Conservation (phyloP, 2,329 filamentous ascomycete genomes). For the Stachybotrys chartarum region DNA sequence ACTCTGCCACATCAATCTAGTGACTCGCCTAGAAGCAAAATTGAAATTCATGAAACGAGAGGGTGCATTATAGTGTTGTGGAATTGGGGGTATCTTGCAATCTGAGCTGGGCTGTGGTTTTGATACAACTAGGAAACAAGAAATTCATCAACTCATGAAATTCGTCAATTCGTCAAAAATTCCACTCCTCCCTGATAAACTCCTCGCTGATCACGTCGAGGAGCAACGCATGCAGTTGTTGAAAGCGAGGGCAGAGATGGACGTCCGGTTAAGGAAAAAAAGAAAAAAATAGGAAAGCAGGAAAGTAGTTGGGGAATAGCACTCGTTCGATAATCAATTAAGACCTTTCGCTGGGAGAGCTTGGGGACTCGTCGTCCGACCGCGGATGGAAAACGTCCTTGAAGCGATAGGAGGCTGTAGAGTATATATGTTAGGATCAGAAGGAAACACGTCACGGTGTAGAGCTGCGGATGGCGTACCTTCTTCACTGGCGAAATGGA, state of each 20-base stretch:
- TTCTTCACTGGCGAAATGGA: conserved; percentile 38
- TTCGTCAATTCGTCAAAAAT: conserved; percentile 7
- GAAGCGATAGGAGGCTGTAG: conserved; percentile 24
- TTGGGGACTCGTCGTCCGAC: conserved; percentile 7
- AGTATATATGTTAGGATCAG: not conserved
- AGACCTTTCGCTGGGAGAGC: not conserved
- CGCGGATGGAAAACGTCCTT: conserved; percentile 29
- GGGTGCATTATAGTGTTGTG: not conserved
- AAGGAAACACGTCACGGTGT: not conserved
- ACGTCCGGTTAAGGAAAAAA: not conserved
- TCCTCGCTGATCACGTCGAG: not conserved
- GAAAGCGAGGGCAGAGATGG: not conserved
- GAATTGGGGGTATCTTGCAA: conserved; percentile 13
- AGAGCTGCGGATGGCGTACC: conserved; percentile 16
- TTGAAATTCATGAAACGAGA: not conserved
- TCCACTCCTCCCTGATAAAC: not conserved
- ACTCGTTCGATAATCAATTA: not conserved
- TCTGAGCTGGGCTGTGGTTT: conserved; percentile 10
- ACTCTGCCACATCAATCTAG: not conserved
- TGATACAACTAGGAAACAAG: conserved; percentile 7
- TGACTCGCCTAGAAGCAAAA: not conserved
- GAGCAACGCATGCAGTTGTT: not conserved
- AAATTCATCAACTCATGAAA: conserved; percentile 15
- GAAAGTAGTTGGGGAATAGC: no score
- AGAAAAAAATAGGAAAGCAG: not conserved